A percentile compares a stretch with the other conserved stretches of the same genome.
Evolutionary conservation across 1,284 basidiomycete genomes (phyloP).

Genomic region (Wallemia hederae): DNA sequence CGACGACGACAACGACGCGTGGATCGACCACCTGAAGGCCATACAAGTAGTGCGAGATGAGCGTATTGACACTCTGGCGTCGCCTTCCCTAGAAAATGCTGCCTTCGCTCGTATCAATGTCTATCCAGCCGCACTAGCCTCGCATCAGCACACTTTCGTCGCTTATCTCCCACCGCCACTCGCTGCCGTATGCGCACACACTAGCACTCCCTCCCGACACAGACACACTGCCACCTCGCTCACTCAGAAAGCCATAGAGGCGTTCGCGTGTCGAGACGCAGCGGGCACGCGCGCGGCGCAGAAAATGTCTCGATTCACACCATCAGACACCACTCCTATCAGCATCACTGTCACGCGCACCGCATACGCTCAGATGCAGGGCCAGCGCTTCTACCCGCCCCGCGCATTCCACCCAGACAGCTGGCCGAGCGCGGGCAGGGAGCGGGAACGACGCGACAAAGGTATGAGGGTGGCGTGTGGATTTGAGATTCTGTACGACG

Average conservation of each 20-base stretch:
- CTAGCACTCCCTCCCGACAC: slow-evolving; percentile 24
- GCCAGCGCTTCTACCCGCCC: slow-evolving; percentile 74
- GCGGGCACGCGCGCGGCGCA: slow-evolving; percentile 38
- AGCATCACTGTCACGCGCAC: slow-evolving; percentile 50
- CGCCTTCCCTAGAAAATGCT: background rate
- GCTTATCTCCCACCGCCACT: slow-evolving; percentile 52
- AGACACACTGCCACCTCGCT: slow-evolving; percentile 23
- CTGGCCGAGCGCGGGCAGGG: slow-evolving; percentile 6
- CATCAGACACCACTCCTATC: slow-evolving; percentile 28
- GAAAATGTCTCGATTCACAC: slow-evolving; percentile 62
- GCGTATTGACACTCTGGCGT: slow-evolving; percentile 1
- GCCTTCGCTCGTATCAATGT: slow-evolving; percentile 17
- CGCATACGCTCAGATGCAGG: slow-evolving; percentile 66
- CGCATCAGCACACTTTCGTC: slow-evolving; percentile 49
- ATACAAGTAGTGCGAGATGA: slow-evolving; percentile 1
- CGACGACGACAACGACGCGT: background rate
- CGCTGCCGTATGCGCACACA: slow-evolving; percentile 15
- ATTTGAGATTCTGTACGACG: slow-evolving; percentile 77
- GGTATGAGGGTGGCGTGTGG: slow-evolving; percentile 74
- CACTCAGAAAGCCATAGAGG: slow-evolving; percentile 54
- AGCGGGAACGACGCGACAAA: slow-evolving; percentile 45
- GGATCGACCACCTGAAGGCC: background rate
- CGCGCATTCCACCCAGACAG: slow-evolving; percentile 38
- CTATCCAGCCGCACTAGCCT: slow-evolving; percentile 35
- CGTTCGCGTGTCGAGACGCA: slow-evolving; percentile 76